These are phyloP conservation scores for Skeletonema menzelii DNA, from an alignment of 108 stramenopile species.

Conservation along the genomic window DNA sequence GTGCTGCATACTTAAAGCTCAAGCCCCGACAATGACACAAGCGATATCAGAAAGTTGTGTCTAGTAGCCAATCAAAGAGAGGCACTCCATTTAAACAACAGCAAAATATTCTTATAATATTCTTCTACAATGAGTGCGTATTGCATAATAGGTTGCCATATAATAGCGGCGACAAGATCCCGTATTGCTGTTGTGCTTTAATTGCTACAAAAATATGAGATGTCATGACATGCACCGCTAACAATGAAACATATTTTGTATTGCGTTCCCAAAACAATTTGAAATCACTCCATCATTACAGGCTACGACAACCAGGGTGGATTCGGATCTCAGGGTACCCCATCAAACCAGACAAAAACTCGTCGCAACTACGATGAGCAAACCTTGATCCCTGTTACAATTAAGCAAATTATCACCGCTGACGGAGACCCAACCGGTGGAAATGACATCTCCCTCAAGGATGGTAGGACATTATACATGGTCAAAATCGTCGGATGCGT, in stretches of 20 bases:
- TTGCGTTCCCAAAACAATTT: not conserved
- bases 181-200: not conserved
- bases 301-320: slow-evolving; percentile 27
- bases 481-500: slow-evolving; percentile 78
- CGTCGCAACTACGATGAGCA: slow-evolving; percentile 79
- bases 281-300: not conserved
- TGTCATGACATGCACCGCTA: not conserved
- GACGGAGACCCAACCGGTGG: slow-evolving; percentile 33
- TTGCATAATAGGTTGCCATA: not conserved
- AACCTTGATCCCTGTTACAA: slow-evolving; percentile 76
- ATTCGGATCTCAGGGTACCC: slow-evolving; percentile 3
- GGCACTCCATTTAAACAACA: too few relatives aligned
- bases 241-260: not conserved
- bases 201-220: not conserved
- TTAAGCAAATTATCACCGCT: slow-evolving; percentile 57
- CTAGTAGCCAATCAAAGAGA: not conserved
- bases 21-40: too few relatives aligned
- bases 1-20: not conserved
- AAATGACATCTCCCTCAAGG: slow-evolving; percentile 50
- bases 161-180: not conserved
- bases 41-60: not conserved
- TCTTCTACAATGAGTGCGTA: not conserved
- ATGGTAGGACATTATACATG: slow-evolving; percentile 72
- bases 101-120: too few relatives aligned
- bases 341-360: slow-evolving; percentile 19